Base-by-base conservation (phyloP, 1,284 basidiomycete genomes). In the Papiliotrema laurentii region DNA sequence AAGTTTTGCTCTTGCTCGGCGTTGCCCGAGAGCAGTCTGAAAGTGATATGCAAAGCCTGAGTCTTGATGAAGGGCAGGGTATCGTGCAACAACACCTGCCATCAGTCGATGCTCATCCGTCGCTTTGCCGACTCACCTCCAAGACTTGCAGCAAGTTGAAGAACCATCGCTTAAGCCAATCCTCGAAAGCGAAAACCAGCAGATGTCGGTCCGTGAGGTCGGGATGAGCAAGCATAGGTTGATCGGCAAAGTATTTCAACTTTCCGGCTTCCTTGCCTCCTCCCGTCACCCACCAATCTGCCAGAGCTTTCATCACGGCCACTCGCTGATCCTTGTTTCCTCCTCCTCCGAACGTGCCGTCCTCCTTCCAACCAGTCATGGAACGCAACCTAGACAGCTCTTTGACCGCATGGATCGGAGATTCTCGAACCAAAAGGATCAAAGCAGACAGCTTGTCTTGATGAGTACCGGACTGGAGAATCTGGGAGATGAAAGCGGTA, bases 1-100 rank as follows among this genome's bases (percentile, higher is more conserved):
- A 98, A 76, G 74, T 97, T 98, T 64, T 97, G 91, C 69, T 98
- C 96, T 73, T 99, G 96, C 69, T 99, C 96, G 0, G 93, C 87
- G 62, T 93, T 93, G 55, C 87, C 87, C 22, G 83, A 81, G 7
- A 99, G 81, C 1, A 98, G 81, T 34, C 83, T 84, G 72, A 80
- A 85, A 45, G 89, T 83, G 55, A 91, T 78, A 22, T 79, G 69
- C 57, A 91, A 78, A 5, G 86, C 79, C 73, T 91, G 89, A 1
- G 81, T 89, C 43, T 92, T 84, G 47, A 96, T 85, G 63, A 96
- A 97, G 2, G 84, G 79, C 2, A 98, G 80, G 0, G 89, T 83
- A 68, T 97, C 94, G 53, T 90, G 80, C 2, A 89, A 87, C 50
- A 94, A 80, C 2, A 80, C 81, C 86, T 93, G 60, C 57, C 9